phyloP scores from a whole-genome alignment of 352 stramenopile genomes.

The Pythium rishiriense region DNA sequence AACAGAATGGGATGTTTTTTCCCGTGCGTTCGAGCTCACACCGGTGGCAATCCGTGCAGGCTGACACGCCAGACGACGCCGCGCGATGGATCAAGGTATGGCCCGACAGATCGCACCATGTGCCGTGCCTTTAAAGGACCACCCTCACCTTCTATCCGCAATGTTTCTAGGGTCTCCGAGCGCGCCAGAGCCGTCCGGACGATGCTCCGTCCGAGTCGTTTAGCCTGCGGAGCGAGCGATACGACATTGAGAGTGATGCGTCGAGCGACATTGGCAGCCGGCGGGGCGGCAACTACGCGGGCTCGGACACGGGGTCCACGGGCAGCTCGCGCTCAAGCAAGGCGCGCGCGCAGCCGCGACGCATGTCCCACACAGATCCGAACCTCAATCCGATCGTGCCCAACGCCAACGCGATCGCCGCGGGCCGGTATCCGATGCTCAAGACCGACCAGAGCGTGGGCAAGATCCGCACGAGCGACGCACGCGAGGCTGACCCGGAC shows the following conservation, averaged over 20 bases:
- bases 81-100: conserved; percentile 51
- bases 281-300: conserved; percentile 42
- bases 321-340: conserved; percentile 41
- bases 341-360: conserved; percentile 30
- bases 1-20: no score
- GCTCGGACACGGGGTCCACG: conserved; percentile 64
- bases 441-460: conserved; percentile 72
- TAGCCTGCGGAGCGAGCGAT: conserved; percentile 77
- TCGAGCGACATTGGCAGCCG: conserved; percentile 73
- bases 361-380: conserved; percentile 57
- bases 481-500: conserved; percentile 27
- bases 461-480: conserved; percentile 30
- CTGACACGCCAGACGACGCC: conserved; percentile 70
- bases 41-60: conserved; percentile 38
- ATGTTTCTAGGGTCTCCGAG: conserved; percentile 52
- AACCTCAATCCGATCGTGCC: conserved; percentile 63
- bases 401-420: conserved; percentile 66
- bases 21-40: no score
- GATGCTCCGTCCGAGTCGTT: conserved; percentile 77
- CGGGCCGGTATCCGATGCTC: conserved; percentile 72
- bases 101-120: neutral
- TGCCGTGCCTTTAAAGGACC: neutral
- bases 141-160: neutral
- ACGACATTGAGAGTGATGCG: conserved; percentile 81
- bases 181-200: conserved; percentile 70